These are phyloP conservation scores for Crucihimalaya himalaica DNA, from an alignment of 345 rosid species.

Conservation along the genomic window DNA sequence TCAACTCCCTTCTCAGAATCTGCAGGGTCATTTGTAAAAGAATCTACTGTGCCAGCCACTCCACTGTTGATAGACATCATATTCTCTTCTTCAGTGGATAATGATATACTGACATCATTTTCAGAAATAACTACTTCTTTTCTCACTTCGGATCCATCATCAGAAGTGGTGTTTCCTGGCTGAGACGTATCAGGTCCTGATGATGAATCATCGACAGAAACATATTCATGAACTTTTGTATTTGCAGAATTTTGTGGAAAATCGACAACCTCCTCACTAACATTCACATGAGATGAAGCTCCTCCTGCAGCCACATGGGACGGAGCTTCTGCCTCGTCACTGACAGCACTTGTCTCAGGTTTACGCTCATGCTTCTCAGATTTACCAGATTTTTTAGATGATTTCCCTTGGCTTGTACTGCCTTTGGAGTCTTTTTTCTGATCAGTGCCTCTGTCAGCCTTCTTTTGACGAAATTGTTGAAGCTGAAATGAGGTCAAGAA, in stretches of 20 bases:
- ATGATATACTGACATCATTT: constrained; percentile 32
- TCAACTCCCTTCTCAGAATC: constrained; percentile 44
- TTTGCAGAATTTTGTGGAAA: constrained; percentile 44
- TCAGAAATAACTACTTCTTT: constrained; percentile 33
- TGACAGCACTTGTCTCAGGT: constrained; percentile 42
- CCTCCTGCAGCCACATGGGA: constrained; percentile 47
- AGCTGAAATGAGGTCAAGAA: constrained; percentile 55
- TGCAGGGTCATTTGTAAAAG: constrained; percentile 29
- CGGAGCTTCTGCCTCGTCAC: constrained; percentile 31
- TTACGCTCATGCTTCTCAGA: constrained; percentile 60
- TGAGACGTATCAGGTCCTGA: constrained; percentile 37
- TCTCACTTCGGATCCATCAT: constrained; percentile 33
- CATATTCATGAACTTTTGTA: constrained; percentile 41
- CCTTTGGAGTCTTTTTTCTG: constrained; percentile 68
- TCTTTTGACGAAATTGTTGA: constrained; percentile 95
- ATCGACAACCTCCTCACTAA: constrained; percentile 34
- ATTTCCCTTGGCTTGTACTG: constrained; percentile 69
- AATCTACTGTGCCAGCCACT: constrained; percentile 20
- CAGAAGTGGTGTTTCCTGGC: constrained; percentile 33
- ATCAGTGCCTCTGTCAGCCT: constrained; percentile 62
- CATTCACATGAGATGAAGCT: constrained; percentile 36
- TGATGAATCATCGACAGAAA: constrained; percentile 39
- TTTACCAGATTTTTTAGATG: constrained; percentile 64
- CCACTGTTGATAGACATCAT: constrained; percentile 27
- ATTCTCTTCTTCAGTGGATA: constrained; percentile 41